Conservation (phyloP, 1,139 yeast species). For the Suhomyces coccinellae region DNA sequence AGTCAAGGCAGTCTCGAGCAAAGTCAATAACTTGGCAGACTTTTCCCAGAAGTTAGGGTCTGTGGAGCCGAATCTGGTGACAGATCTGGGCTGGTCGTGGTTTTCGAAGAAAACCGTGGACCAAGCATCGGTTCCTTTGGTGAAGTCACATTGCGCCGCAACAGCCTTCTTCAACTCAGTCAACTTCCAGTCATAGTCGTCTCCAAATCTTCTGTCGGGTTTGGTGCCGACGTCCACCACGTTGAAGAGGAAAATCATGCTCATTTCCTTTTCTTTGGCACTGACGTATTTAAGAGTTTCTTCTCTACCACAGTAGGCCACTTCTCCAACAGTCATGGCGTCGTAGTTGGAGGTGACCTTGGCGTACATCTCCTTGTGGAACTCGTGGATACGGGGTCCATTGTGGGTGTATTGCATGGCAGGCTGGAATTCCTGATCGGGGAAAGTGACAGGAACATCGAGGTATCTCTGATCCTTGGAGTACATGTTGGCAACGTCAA, state of each 20-base stretch:
- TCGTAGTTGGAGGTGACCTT: slow-evolving; percentile 50
- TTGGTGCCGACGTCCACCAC: slow-evolving; percentile 46
- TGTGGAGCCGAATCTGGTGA: slow-evolving; percentile 52
- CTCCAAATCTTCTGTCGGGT: slow-evolving; percentile 32
- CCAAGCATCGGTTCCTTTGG: slow-evolving; percentile 59
- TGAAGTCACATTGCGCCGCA: slow-evolving; percentile 34
- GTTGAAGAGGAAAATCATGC: slow-evolving; percentile 53
- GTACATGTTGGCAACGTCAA: slow-evolving; percentile 55
- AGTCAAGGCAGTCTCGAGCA: slow-evolving; percentile 48
- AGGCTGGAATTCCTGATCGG: slow-evolving; percentile 44
- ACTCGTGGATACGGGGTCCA: slow-evolving; percentile 59
- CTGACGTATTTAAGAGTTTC: slow-evolving; percentile 48
- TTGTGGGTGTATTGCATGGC: slow-evolving; percentile 32
- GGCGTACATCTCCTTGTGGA: slow-evolving; percentile 52
- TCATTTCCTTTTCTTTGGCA: slow-evolving; percentile 50
- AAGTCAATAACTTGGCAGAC: slow-evolving; percentile 51
- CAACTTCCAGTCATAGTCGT: slow-evolving; percentile 34
- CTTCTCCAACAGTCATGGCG: slow-evolving; percentile 59
- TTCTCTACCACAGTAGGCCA: slow-evolving; percentile 44
- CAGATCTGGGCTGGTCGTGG: slow-evolving; percentile 58
- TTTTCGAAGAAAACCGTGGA: slow-evolving; percentile 57
- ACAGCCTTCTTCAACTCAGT: slow-evolving; percentile 47
- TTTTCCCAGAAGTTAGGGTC: slow-evolving; percentile 31
- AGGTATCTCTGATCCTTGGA: slow-evolving; percentile 49
- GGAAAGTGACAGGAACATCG: slow-evolving; percentile 50